phyloP scores from a whole-genome alignment of 225 moss, liverwort and hornwort genomes.

The Marchantia paleacea region DNA sequence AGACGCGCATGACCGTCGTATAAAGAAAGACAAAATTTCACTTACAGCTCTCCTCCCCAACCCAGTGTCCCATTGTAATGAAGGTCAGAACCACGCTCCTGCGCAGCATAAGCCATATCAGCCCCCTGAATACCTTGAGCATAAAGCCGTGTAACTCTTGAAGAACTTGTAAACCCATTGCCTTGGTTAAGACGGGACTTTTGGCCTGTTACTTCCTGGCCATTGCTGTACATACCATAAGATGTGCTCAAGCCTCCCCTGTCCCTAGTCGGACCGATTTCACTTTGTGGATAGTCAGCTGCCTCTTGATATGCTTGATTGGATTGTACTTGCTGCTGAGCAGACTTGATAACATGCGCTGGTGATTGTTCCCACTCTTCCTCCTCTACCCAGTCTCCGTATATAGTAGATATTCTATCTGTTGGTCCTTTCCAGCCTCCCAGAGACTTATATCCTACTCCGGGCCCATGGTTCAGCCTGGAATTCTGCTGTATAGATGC shows the following conservation, averaged over 20 bases:
- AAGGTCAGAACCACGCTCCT: slow-evolving; percentile 9
- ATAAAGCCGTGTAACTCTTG: slow-evolving; percentile 34
- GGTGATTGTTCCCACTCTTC: slow-evolving; percentile 43
- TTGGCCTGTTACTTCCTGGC: slow-evolving; percentile 40
- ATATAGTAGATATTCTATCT: slow-evolving; percentile 73
- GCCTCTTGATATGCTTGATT: slow-evolving; percentile 21
- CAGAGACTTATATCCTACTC: slow-evolving; percentile 41
- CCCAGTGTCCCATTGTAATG: slow-evolving; percentile 15
- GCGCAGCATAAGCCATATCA: slow-evolving; percentile 22
- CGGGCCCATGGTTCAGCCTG: slow-evolving; percentile 41
- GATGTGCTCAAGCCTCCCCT: slow-evolving; percentile 26
- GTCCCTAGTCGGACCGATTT: slow-evolving; percentile 2
- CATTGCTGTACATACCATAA: slow-evolving; percentile 43
- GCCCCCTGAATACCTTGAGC: slow-evolving; percentile 23
- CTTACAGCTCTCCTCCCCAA: slow-evolving; percentile 18
- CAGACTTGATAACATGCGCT: slow-evolving; percentile 11
- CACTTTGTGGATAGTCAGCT: slow-evolving; percentile 1
- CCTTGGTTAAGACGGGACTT: slow-evolving; percentile 19
- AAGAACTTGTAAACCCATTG: slow-evolving; percentile 24
- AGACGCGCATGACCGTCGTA: not conserved
- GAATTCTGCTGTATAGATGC: slow-evolving; percentile 17
- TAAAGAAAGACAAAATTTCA: slow-evolving; percentile 2
- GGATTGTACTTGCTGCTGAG: slow-evolving; percentile 1
- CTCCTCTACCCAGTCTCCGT: slow-evolving; percentile 87
- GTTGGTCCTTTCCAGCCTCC: slow-evolving; percentile 73